Percentiles rank a stretch among this genome's conserved stretches.
Evolutionary conservation across 169 alveolate species (phyloP).

Genomic region (Plasmodium cynomolgi): DNA sequence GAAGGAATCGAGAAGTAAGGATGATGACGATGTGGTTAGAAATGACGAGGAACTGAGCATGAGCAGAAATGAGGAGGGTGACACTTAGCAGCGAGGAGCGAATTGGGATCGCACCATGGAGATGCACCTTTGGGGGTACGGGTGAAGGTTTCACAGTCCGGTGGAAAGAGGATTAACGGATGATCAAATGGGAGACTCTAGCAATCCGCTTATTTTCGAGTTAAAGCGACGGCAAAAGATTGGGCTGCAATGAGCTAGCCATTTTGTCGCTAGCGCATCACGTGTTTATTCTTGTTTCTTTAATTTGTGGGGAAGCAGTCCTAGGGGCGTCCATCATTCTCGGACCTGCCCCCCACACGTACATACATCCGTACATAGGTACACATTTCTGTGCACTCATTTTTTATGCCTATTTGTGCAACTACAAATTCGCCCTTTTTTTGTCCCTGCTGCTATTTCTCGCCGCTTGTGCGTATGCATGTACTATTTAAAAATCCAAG

Average conservation of each 20-base stretch:
- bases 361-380: background rate
- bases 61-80: background rate
- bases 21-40: conserved; percentile 11
- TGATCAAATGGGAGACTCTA: background rate
- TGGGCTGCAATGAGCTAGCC: background rate
- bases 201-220: background rate
- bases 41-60: background rate
- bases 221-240: background rate
- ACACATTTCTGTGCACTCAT: background rate
- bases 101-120: background rate
- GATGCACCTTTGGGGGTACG: background rate
- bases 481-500: background rate
- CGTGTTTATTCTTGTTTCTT: background rate
- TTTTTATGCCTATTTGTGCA: background rate
- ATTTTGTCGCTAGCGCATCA: background rate
- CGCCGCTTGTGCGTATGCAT: background rate
- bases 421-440: background rate
- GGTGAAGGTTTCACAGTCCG: background rate
- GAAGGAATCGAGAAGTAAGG: conserved; percentile 14
- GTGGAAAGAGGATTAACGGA: background rate
- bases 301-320: background rate
- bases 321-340: background rate
- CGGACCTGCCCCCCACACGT: background rate
- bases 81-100: background rate
- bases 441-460: background rate